Evolutionary conservation across 1,139 yeast genomes (phyloP).

Genomic region (Oligophagozyma castellii): DNA sequence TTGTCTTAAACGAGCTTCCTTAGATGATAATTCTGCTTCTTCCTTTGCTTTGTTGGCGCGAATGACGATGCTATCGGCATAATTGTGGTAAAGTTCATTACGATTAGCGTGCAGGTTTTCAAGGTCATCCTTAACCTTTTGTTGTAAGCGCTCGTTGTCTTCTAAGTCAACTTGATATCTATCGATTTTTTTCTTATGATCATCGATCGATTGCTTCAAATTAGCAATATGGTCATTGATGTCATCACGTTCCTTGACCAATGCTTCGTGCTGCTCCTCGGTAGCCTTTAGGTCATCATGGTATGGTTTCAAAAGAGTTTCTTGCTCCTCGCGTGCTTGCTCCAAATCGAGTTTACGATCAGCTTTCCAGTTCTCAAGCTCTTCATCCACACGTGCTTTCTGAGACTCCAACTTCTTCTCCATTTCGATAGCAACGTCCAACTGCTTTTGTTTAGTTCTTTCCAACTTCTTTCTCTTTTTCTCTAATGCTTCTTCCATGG

Average conservation of each 20-base stretch:
- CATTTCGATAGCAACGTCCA: slow-evolving; percentile 20
- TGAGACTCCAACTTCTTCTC: slow-evolving; percentile 10
- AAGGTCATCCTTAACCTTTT: slow-evolving; percentile 11
- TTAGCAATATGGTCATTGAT: slow-evolving; percentile 14
- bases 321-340: slow-evolving; percentile 18
- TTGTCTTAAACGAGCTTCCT: slow-evolving; percentile 21
- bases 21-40: slow-evolving; percentile 18
- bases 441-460: slow-evolving; percentile 10
- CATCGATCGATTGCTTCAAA: slow-evolving; percentile 14
- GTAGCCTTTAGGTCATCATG: slow-evolving; percentile 17
- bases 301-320: slow-evolving; percentile 17
- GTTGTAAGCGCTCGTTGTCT: slow-evolving; percentile 14
- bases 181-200: slow-evolving; percentile 15
- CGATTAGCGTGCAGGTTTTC: slow-evolving; percentile 11
- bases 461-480: slow-evolving; percentile 24
- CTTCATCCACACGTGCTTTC: slow-evolving; percentile 14
- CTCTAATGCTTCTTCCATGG: slow-evolving; percentile 18
- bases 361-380: slow-evolving; percentile 19
- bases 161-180: slow-evolving; percentile 14
- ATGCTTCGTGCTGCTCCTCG: slow-evolving; percentile 16
- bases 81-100: slow-evolving; percentile 8
- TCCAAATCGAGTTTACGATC: slow-evolving; percentile 26
- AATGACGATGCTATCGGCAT: slow-evolving; percentile 11
- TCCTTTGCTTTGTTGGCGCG: slow-evolving; percentile 18
- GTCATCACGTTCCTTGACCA: slow-evolving; percentile 16